Conservation (phyloP, 2,329 filamentous ascomycete genomes). For the Pseudogymnoascus sp. region DNA sequence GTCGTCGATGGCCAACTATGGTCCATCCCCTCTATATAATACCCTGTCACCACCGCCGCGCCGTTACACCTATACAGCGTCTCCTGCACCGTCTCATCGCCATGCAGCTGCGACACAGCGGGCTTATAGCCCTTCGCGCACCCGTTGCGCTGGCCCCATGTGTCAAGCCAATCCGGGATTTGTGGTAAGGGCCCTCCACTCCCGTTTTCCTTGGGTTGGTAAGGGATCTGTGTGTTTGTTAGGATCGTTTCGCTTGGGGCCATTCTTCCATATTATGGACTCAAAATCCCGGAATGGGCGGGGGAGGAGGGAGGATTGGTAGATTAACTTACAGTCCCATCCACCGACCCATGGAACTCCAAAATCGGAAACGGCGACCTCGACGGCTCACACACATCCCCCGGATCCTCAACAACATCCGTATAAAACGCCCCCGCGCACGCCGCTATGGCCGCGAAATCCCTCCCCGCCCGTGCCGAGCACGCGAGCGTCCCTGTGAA, state of each 20-base stretch:
- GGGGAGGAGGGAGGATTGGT: background rate
- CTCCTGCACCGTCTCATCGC: slow-evolving; percentile 20
- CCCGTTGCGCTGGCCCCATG: slow-evolving; percentile 32
- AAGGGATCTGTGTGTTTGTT: background rate
- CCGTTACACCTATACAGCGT: slow-evolving; percentile 15
- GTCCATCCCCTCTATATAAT: slow-evolving; percentile 21
- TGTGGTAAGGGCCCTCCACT: slow-evolving; percentile 36
- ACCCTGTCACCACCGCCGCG: background rate
- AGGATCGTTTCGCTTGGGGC: background rate
- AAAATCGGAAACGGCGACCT: slow-evolving; percentile 35
- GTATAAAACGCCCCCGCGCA: slow-evolving; percentile 36
- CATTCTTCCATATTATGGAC: background rate
- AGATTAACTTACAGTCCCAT: background rate
- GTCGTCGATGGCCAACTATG: slow-evolving; percentile 34
- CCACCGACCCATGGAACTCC: slow-evolving; percentile 39
- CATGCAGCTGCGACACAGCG: slow-evolving; percentile 25
- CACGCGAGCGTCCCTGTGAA: slow-evolving; percentile 34
- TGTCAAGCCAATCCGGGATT: slow-evolving; percentile 32
- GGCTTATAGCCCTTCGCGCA: slow-evolving; percentile 20
- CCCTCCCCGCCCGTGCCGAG: slow-evolving; percentile 27
- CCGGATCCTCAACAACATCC: slow-evolving; percentile 24
- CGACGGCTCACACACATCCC: slow-evolving; percentile 28
- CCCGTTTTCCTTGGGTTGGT: slow-evolving; percentile 30
- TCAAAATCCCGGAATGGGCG: background rate
- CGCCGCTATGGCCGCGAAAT: slow-evolving; percentile 37